phyloP scores from a whole-genome alignment of 208 protist species.

The Porcisia hertigi region DNA sequence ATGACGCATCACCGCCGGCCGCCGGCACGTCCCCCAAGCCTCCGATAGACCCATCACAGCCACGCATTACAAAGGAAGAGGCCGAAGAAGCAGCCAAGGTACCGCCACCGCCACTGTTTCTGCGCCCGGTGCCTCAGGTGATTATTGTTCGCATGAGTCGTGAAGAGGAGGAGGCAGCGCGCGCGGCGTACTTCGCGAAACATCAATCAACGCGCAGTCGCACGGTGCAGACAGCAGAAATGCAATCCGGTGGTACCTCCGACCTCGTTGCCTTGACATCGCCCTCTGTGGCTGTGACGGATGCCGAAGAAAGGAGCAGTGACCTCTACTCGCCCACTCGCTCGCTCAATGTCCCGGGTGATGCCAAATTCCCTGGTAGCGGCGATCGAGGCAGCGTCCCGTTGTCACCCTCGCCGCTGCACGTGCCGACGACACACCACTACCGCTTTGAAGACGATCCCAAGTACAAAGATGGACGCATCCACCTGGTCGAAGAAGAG shows the following conservation, averaged over 20 bases:
- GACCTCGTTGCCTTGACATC: neutral
- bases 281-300: neutral
- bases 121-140: conserved; percentile 31
- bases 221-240: neutral
- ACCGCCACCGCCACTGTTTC: conserved; percentile 33
- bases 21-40: neutral
- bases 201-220: conserved; percentile 5
- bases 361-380: no score
- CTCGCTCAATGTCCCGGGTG: neutral
- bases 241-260: neutral
- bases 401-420: conserved; percentile 2
- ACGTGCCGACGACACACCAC: conserved; percentile 18
- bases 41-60: neutral
- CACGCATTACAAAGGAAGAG: conserved; percentile 25
- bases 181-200: conserved; percentile 24
- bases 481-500: conserved; percentile 67
- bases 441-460: conserved; percentile 45
- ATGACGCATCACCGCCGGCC: neutral
- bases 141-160: conserved; percentile 36
- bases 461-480: conserved; percentile 52
- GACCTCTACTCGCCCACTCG: neutral
- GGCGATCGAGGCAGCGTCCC: no score
- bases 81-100: conserved; percentile 26
- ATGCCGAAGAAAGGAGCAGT: neutral
- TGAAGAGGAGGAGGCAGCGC: conserved; percentile 39